Conservation (phyloP, 495 filamentous ascomycete genomes). For the Penicillium paradoxum region DNA sequence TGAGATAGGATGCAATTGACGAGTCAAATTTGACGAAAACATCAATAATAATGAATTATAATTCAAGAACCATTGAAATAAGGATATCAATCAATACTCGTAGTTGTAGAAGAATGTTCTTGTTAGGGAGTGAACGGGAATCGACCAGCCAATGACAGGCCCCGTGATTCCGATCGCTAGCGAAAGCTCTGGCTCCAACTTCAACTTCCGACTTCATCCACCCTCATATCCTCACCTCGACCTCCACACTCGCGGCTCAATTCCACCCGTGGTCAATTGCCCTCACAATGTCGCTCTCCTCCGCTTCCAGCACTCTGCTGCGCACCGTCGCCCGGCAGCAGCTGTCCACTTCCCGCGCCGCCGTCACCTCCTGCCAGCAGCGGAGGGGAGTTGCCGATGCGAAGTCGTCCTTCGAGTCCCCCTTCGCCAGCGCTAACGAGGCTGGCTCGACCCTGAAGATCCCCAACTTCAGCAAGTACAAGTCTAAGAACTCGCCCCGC, state of each 20-base stretch:
- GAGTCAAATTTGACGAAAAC: slow-evolving; percentile 2
- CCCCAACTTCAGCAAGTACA: slow-evolving; percentile 87
- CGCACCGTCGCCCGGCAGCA: slow-evolving; percentile 48
- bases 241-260: slow-evolving; percentile 29
- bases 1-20: neutral
- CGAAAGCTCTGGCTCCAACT: slow-evolving; percentile 43
- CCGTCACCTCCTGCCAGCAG: slow-evolving; percentile 46
- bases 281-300: slow-evolving; percentile 44
- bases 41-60: neutral
- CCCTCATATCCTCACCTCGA: slow-evolving; percentile 21
- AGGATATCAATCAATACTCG: neutral
- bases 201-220: slow-evolving; percentile 43
- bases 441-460: slow-evolving; percentile 59
- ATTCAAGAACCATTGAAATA: neutral
- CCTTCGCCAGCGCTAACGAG: slow-evolving; percentile 42
- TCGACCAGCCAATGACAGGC: slow-evolving; percentile 39
- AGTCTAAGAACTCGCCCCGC: slow-evolving; percentile 56
- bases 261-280: slow-evolving; percentile 37
- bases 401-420: slow-evolving; percentile 48
- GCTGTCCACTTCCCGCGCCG: slow-evolving; percentile 41
- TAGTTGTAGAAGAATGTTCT: slow-evolving; percentile 3
- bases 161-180: slow-evolving; percentile 46
- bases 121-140: slow-evolving; percentile 18
- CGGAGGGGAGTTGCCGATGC: slow-evolving; percentile 44
- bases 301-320: slow-evolving; percentile 46